phyloP scores from a whole-genome alignment of 2,329 filamentous ascomycete species.

The Hirsutella rhossiliensis region DNA sequence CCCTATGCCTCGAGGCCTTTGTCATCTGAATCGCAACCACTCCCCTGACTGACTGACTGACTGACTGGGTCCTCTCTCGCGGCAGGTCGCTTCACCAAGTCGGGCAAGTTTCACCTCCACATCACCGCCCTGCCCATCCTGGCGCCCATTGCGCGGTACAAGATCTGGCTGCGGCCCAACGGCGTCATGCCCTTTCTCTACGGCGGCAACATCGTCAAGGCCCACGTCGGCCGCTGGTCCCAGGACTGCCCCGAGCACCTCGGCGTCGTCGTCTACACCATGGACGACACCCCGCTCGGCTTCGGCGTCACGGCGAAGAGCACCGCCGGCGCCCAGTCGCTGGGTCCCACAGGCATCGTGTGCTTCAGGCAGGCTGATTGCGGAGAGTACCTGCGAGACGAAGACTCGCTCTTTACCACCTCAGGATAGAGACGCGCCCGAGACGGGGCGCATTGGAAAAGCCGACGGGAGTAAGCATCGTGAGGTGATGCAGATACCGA shows the following conservation, averaged over 20 bases:
- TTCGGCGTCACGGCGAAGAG: slow-evolving; percentile 88
- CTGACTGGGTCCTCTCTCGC: neutral
- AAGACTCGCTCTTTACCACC: slow-evolving; percentile 28
- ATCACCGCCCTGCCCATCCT: slow-evolving; percentile 83
- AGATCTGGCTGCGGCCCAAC: slow-evolving; percentile 94
- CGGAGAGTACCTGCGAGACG: slow-evolving; percentile 87
- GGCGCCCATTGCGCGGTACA: slow-evolving; percentile 83
- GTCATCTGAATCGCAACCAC: too few species aligned
- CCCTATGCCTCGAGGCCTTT: too few species aligned
- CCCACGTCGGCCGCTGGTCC: slow-evolving; percentile 64
- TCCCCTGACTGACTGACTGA: neutral
- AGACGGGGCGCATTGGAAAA: neutral
- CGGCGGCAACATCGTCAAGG: slow-evolving; percentile 72
- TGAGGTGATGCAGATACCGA: too few species aligned
- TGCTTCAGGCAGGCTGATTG: slow-evolving; percentile 88
- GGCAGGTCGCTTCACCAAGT: slow-evolving; percentile 86
- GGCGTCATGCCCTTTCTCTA: slow-evolving; percentile 97
- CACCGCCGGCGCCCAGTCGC: slow-evolving; percentile 66
- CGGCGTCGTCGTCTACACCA: slow-evolving; percentile 78
- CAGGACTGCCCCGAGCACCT: slow-evolving; percentile 92
- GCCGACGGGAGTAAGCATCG: too few species aligned
- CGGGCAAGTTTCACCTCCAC: slow-evolving; percentile 88
- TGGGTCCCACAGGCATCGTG: slow-evolving; percentile 84
- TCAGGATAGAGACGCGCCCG: neutral
- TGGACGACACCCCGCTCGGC: slow-evolving; percentile 88